phyloP scores from a whole-genome alignment of 352 stramenopile genomes.

The Phytopythium litorale region DNA sequence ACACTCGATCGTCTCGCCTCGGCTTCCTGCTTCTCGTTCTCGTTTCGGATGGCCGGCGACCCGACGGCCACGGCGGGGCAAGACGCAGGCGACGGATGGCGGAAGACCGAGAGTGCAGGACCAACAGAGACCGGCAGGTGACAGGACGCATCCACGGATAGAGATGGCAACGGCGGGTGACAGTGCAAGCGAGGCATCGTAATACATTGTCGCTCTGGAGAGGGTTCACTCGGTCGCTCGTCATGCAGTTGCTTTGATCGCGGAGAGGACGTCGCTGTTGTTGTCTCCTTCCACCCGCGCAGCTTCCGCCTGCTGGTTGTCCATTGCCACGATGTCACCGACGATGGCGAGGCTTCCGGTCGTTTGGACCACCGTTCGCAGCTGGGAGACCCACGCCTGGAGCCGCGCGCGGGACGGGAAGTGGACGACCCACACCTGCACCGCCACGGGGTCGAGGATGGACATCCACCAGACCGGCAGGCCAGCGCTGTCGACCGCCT shows the following conservation, averaged over 20 bases:
- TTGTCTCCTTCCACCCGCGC: background rate
- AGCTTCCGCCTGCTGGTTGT: conserved; percentile 4
- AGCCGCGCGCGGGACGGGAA: conserved; percentile 41
- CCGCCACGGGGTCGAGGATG: conserved; percentile 40
- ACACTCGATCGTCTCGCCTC: conserved; percentile 1
- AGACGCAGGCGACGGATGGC: background rate
- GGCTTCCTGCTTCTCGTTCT: background rate
- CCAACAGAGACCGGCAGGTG: background rate
- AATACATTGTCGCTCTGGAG: conserved; percentile 80
- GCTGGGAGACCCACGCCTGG: conserved; percentile 34
- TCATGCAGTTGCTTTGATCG: background rate
- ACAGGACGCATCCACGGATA: background rate
- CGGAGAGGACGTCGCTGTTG: background rate
- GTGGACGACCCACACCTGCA: conserved; percentile 66
- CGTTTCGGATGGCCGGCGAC: background rate
- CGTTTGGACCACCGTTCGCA: conserved; percentile 30
- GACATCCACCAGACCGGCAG: conserved; percentile 58
- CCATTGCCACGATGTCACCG: conserved; percentile 30
- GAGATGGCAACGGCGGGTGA: background rate
- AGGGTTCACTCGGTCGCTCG: conserved; percentile 63
- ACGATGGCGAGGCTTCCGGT: conserved; percentile 33
- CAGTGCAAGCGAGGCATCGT: conserved; percentile 43
- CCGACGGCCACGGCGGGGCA: background rate
- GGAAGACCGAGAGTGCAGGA: background rate
- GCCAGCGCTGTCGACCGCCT: conserved; percentile 31